phyloP scores from a whole-genome alignment of 208 protist species.

The Leishmania tarentolae region DNA sequence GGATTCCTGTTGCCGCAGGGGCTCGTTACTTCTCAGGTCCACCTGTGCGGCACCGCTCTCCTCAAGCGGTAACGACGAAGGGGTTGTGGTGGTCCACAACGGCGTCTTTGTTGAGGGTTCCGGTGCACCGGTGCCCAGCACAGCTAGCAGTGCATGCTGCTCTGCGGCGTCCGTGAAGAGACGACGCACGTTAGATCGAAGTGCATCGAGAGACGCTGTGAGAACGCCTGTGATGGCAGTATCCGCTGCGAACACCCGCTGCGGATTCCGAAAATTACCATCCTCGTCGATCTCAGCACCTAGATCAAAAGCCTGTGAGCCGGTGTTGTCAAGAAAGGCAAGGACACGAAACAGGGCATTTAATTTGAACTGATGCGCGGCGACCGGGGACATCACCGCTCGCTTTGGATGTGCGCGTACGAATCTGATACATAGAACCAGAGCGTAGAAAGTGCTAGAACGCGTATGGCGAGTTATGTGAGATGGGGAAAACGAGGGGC shows the following conservation, averaged over 20 bases:
- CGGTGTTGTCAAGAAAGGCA: conserved; percentile 84
- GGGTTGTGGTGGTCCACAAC: conserved; percentile 3
- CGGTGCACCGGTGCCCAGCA: conserved; percentile 35
- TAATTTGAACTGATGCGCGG: conserved; percentile 37
- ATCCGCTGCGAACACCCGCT: conserved; percentile 35
- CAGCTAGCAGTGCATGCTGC: conserved; percentile 34
- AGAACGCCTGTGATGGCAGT: conserved; percentile 57
- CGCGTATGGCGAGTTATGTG: neutral
- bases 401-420: neutral
- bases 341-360: conserved; percentile 81
- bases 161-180: conserved; percentile 54
- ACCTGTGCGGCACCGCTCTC: neutral
- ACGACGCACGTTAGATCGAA: conserved; percentile 52
- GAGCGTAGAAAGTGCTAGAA: neutral
- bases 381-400: conserved; percentile 6
- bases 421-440: neutral
- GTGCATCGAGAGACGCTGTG: conserved; percentile 36
- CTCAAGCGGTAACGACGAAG: neutral
- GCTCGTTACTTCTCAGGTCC: neutral
- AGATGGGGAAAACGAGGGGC: neutral
- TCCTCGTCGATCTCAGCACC: conserved; percentile 26
- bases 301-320: conserved; percentile 65
- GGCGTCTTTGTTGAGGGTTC: neutral
- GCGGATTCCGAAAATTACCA: conserved; percentile 47
- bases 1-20: neutral